A percentile compares a stretch with the other conserved stretches of the same genome.
Conservation (phyloP, 208 protist genomes). For the Acanthamoeba healyi region DNA sequence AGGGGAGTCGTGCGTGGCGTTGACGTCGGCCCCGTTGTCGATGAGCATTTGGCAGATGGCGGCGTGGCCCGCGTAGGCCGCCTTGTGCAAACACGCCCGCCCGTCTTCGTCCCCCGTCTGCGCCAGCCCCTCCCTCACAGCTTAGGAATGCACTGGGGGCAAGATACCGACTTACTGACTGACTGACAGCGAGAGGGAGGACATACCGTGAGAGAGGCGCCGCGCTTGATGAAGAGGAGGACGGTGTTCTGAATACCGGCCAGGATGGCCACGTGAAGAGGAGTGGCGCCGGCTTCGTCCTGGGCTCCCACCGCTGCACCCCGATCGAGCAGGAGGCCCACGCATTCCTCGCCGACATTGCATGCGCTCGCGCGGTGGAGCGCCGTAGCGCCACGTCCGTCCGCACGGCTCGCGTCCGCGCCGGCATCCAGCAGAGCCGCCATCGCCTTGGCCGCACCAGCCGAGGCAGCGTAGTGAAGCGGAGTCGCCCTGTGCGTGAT, state of each 20-base stretch:
- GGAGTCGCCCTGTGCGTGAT: not conserved
- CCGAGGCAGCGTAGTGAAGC: slow-evolving; percentile 1
- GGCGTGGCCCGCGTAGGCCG: slow-evolving; percentile 36
- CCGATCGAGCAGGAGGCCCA: not conserved
- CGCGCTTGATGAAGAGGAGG: not conserved
- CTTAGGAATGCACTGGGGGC: no score
- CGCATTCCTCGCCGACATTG: not conserved
- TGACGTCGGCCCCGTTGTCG: not conserved
- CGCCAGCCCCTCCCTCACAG: not conserved
- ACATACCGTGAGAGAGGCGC: not conserved
- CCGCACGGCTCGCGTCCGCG: not conserved
- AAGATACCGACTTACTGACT: no score
- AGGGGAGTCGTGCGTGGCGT: not conserved
- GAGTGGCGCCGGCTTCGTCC: not conserved
- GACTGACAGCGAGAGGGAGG: no score
- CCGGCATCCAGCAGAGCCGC: not conserved
- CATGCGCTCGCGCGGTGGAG: slow-evolving; percentile 11
- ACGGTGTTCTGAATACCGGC: not conserved
- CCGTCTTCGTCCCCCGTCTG: not conserved
- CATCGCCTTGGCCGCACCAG: not conserved
- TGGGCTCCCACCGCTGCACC: not conserved
- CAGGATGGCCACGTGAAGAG: slow-evolving; percentile 13
- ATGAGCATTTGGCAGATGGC: not conserved
- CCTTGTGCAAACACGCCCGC: not conserved
- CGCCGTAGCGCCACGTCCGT: not conserved